Evolutionary conservation across 2,329 filamentous ascomycete genomes (phyloP).

Genomic region (Calonectria naviculata): DNA sequence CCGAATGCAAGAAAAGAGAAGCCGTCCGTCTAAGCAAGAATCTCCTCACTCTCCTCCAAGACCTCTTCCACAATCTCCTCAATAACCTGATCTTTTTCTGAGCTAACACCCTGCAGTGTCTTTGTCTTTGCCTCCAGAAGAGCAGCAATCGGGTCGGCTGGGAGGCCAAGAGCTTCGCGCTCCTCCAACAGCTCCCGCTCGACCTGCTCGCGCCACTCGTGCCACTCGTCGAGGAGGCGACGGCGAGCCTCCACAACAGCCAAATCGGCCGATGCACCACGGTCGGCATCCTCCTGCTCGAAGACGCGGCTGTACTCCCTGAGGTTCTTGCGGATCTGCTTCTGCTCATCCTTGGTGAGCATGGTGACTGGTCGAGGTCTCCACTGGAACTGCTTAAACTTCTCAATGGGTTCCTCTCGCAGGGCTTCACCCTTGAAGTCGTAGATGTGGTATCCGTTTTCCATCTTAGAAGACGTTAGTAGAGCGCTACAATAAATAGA

Average conservation of each 20-base stretch:
- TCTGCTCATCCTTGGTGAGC: slow-evolving; percentile 96
- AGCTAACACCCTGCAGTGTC: slow-evolving; percentile 62
- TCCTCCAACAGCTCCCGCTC: slow-evolving; percentile 80
- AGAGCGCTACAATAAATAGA: not conserved
- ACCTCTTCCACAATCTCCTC: slow-evolving; percentile 92
- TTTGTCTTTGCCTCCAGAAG: slow-evolving; percentile 68
- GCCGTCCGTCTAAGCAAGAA: slow-evolving; percentile 53
- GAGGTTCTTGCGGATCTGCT: slow-evolving; percentile 97
- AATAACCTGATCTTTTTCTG: slow-evolving; percentile 80
- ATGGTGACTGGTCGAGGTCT: slow-evolving; percentile 91
- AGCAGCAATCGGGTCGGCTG: slow-evolving; percentile 72
- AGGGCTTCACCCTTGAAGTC: slow-evolving; percentile 93
- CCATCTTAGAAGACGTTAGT: slow-evolving; percentile 75
- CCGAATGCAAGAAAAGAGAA: slow-evolving; percentile 43
- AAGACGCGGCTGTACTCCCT: slow-evolving; percentile 96
- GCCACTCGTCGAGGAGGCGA: slow-evolving; percentile 87
- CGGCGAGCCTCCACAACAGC: slow-evolving; percentile 92
- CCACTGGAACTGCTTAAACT: slow-evolving; percentile 98
- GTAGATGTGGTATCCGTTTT: slow-evolving; percentile 99
- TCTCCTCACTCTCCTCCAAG: slow-evolving; percentile 86
- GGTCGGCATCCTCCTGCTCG: slow-evolving; percentile 94
- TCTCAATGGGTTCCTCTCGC: slow-evolving; percentile 91
- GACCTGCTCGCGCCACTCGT: slow-evolving; percentile 81
- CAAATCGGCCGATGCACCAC: slow-evolving; percentile 92
- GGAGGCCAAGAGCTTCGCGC: slow-evolving; percentile 73